Evolutionary conservation across 768 basidiomycete genomes (phyloP), one percentile per base, ranked within the genome.

Genomic region (Cyclocybe aegerita): DNA sequence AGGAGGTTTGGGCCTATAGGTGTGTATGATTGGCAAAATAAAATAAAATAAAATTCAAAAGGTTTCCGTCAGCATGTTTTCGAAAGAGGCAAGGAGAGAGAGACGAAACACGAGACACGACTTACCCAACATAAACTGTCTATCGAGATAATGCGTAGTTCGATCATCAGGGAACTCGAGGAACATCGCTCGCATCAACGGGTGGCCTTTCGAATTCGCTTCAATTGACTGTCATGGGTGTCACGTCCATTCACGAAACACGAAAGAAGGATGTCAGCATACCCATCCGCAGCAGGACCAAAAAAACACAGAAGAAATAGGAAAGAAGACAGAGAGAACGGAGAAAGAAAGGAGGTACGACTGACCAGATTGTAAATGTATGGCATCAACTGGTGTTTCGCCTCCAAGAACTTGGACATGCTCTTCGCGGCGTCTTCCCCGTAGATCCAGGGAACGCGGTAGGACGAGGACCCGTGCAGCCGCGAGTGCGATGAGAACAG

Each of bases 391-490:
- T 85, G 69, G 66, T 88, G 79, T 62, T 87, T 89, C 8, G 76
- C 73, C 48, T 83, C 76, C 39, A 88, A 67, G 63, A 85, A 76
- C 55, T 70, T 77, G 9, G 82, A 73, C 82, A 85, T 83, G 60
- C 74, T 78, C 53, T 75, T 74, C 5, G 82, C 82, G 5, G 86
- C 79, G n/a, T 79, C 83, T 64, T 84, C 83, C 9, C 86, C 86
- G 56, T 85, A 87, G 49, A 82, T 74, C 87, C 86, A 90, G 1
- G 87, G 88, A 2, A 90, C 86, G 8, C 88, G 81, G 60, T 89
- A 89, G 9, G 86, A 87, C 15, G 76, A 72, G 4, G 83, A 86
- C 2, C 87, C 87, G 53, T 90, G 88, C 39, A 90, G 66, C 16
- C 87, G 79, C 7, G 85, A 85, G 57, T 89, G 88, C 23, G 86